Base-by-base conservation (phyloP, 306 rosid genomes). In the Corylus heterophylla region DNA sequence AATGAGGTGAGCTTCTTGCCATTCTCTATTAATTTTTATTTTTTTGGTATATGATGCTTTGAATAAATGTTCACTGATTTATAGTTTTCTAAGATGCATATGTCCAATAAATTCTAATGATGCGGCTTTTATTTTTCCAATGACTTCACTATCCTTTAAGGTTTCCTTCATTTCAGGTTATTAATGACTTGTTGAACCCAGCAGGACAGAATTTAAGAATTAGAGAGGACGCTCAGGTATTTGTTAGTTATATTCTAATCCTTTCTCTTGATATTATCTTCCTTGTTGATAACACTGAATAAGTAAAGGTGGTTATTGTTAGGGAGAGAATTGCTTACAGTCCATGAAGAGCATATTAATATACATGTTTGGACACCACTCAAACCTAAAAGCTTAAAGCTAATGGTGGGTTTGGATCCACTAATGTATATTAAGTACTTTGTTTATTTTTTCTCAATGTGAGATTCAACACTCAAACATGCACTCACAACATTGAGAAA, bases 181-280 rank as follows among this genome's bases (percentile, higher is more conserved):
- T 96, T 76, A 96, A 96, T 81, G 99, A 96, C 89, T 88, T 96
- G 71, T 79, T 96, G 85, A 91, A 96, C 84, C 99, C 98, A 82
- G 94, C 98, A 51, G 99, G 99, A 78, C 99, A 96, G 82, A 96
- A 96, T 90, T 81, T 96, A 85, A 89, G 94, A 90, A 85, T 96
- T 89, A 88, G 99, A 89, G 99, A 96, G 88, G 99, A 96, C 75
- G 88, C 97, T 50, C 99, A 96, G 99, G 99, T 96, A 81, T 78
- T 74, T 13, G 51, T 63, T 25, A 61, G 63, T 49, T 62, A 42
- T 62, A 84, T 54, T 81, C 59, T 62, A 50, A 69, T 78, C 83
- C 76, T 68, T 77, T 58, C 73, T 81, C 20, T 69, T 17, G 76
- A 59, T 74, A 22, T 27, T 73, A 62, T 50, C 76, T 76, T 76